These are phyloP conservation scores for Solanum tacnaense DNA, from an alignment of 257 asterid genomes.

Conservation along the genomic window DNA sequence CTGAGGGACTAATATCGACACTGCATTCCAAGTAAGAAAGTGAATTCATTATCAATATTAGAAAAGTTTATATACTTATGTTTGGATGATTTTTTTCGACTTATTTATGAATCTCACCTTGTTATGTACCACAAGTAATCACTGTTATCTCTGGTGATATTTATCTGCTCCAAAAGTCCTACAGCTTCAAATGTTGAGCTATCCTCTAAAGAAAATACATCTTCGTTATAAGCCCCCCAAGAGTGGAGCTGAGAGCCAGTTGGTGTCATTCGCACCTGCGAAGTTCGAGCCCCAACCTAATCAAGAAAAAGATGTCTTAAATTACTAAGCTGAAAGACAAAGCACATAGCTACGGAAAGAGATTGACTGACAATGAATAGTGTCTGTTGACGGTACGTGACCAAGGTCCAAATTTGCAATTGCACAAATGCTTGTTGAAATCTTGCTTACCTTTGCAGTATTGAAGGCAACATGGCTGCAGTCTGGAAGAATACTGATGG, in stretches of 20 bases:
- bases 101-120: slow-evolving; percentile 21
- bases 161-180: slow-evolving; percentile 58
- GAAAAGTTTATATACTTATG: not conserved
- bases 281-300: slow-evolving; percentile 40
- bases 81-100: not conserved
- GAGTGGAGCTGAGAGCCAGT: slow-evolving; percentile 24
- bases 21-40: slow-evolving; percentile 14
- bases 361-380: not conserved
- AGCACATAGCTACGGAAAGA: not conserved
- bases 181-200: slow-evolving; percentile 24
- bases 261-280: slow-evolving; percentile 27
- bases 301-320: not conserved
- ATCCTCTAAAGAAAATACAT: slow-evolving; percentile 24
- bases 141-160: slow-evolving; percentile 49
- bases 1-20: slow-evolving; percentile 40
- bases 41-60: not conserved
- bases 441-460: slow-evolving; percentile 41
- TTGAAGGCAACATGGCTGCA: slow-evolving; percentile 50
- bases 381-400: not conserved
- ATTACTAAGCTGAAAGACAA: not conserved
- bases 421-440: not conserved
- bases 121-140: slow-evolving; percentile 70
- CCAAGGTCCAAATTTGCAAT: not conserved
- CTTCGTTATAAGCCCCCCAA: slow-evolving; percentile 53
- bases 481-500: slow-evolving; percentile 67